Evolutionary conservation across 1,284 basidiomycete species (phyloP), one percentile per base, ranked within the genome.

Genomic region (Apiotrichum brassicae): DNA sequence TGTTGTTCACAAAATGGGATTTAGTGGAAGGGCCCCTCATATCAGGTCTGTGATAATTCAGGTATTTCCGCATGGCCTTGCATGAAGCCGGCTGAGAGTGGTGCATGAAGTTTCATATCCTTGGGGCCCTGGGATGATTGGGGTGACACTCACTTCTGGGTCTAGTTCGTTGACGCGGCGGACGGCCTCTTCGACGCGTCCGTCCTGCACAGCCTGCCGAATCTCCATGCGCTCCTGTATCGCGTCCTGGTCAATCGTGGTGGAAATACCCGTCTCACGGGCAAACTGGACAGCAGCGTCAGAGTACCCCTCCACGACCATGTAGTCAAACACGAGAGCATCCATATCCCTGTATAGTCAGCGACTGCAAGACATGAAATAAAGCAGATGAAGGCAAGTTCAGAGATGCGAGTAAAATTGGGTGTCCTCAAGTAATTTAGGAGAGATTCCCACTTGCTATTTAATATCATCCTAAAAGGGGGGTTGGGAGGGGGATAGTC

Each of bases 271-370:
- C 3, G 92, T 86, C 70, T 98, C 94, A 46, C 82, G 80, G 54
- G 88, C 85, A 68, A 98, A 97, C 68, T 91, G 85, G 65, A 94
- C 86, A 1, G 95, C 94, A 1, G 95, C 92, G 20, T 88, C 84
- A 67, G 93, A 92, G 78, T 94, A 97, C 2, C 94, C 94, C 69
- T 97, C 93, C 49, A 95, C 91, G 56, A 97, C 87, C 51, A 98
- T 84, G 72, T 97, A 98, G 72, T 99, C 91, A 84, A 97, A 93
- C 41, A 98, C 83, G n/a, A 98, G 81, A 5, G 85, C 81, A 71
- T 98, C 95, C 54, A 98, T 76, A 71, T 98, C 93, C 73, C 94
- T 87, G 58, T 50, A 37, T n/a, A 8, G 43, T 51, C 37, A 53
- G 40, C 51, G 16, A n/a, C n/a, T n/a, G n/a, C n/a, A n/a, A n/a